Percentiles rank a stretch among this genome's conserved stretches.
phyloP scores from a whole-genome alignment of 2,329 filamentous ascomycete species.

The Talaromyces sp. region DNA sequence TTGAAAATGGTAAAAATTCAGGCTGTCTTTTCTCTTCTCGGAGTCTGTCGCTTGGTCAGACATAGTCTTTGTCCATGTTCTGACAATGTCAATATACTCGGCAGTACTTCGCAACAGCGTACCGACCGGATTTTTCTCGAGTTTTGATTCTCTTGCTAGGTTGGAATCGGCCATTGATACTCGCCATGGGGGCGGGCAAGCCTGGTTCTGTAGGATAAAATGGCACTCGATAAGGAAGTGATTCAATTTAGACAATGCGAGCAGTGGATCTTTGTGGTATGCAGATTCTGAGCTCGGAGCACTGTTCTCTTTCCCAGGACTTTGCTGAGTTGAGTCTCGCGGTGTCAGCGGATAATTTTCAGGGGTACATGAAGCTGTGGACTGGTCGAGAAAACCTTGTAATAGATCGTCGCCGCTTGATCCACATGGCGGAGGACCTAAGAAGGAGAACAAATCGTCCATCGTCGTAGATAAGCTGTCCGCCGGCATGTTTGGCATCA shows the following conservation, averaged over 20 bases:
- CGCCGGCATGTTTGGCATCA: not conserved
- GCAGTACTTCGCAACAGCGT: not conserved
- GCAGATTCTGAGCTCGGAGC: not conserved
- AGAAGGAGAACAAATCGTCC: not conserved
- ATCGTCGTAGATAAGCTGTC: not conserved
- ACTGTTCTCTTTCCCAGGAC: not conserved
- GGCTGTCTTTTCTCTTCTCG: not conserved
- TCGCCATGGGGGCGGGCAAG: slow-evolving; percentile 2
- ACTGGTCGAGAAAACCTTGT: not conserved
- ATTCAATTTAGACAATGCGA: not conserved
- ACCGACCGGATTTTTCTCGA: not conserved
- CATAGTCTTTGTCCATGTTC: not conserved
- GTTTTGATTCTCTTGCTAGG: not conserved
- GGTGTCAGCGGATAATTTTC: not conserved
- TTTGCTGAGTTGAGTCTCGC: not conserved
- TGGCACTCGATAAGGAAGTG: not conserved
- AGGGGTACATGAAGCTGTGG: not conserved
- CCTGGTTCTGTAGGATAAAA: not conserved
- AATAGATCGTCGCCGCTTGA: not conserved
- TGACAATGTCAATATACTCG: not conserved
- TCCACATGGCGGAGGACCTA: not conserved
- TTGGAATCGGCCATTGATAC: not conserved
- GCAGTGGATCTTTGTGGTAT: not conserved
- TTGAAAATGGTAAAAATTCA: not conserved
- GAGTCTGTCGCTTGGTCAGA: not conserved